Evolutionary conservation across 2,329 filamentous ascomycete genomes (phyloP), one percentile per base, ranked within the genome.

Genomic region (Alternaria dauci): DNA sequence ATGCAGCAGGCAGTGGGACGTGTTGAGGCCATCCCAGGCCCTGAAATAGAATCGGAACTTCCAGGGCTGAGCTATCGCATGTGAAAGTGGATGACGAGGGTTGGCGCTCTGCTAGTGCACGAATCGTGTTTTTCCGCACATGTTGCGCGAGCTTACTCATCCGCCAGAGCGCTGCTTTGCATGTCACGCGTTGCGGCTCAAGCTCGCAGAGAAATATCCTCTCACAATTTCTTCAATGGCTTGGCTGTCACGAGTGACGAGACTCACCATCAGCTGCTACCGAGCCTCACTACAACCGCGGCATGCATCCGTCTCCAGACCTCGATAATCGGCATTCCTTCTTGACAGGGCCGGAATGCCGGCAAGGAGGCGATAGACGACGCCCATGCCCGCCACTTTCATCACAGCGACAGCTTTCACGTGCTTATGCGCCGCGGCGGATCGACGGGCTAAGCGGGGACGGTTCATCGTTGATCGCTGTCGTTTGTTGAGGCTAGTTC

Each of bases 401-500:
- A 46, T 23, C 44, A 58, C 48, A 42, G 52, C 54, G 30, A 42
- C 41, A 43, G 44, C 52, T 67, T 67, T 67, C 62, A 67, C 62
- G 62, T 65, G 62, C 46, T 44, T 42, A 65, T 65, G 65, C 65
- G 53, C 36, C 36, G 48, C 55, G 57, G 60, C 55, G 57, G 59
- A 59, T 59, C 38, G 50, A 53, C 39, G 20, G 52, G 42, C 26
- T 67, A 63, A 55, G 65, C 65, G 62, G 63, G 32, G 26, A 47
- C 48, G 46, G 47, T 59, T 55, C 52, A 59, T 63, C 48, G 48
- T 52, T 59, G 52, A 61, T 57, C 53, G 51, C 23, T 54, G 43
- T 41, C 34, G 44, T 55, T 60, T 64, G 61, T 66, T 65, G 61
- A 65, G 63, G 54, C 61, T 61, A 63, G 60, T 61, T 65, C 46